Base-by-base conservation (phyloP, 305 asterid genomes). In the Fraxinus platypoda region DNA sequence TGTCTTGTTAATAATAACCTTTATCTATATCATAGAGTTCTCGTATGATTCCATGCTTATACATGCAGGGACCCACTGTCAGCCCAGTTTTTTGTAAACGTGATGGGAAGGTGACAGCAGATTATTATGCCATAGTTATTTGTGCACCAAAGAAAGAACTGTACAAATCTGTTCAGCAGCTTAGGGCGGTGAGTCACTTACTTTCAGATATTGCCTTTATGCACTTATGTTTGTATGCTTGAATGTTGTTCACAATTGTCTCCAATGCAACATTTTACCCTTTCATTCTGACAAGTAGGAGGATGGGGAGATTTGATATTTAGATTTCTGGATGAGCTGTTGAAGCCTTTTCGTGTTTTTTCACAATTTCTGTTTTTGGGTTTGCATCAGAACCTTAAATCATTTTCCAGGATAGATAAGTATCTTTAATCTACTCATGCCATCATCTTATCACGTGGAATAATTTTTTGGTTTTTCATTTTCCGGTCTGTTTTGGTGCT, bases 61-160 rank as follows among this genome's bases (percentile, higher is more conserved):
- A 57, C n/a, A 31, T 82, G 82, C 88, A 94, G 99, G 99, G 99
- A 87, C 99, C 99, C 77, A 96, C 99, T 38, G 79, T 96, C 78
- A 92, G 95, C 90, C 95, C 98, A 41, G 99, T 96, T 76, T 94
- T 91, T 64, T 82, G 90, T 90, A 91, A 91, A 86, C 88, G 88
- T 8, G 88, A 88, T 19, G 98, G 97, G 62, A 81, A 74, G 80
- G 93, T 87, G 30, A 59, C 81, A 21, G 82, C 92, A 72, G 95
- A 93, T 86, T 93, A 92, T 83, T 96, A 86, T 84, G 99, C 99
- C 49, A 85, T 96, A 64, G 98, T 92, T 77, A 91, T 96, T 59
- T 96, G 99, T 76, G 97, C 94, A 80, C 99, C 98, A 31, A 91
- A 94, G 89, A 90, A 94, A 81, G 95, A 88, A 25, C 94, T 96